Evolutionary conservation across 805 yeast genomes (phyloP), one percentile per base, ranked within the genome.

Genomic region (Saturnispora quitensis): DNA sequence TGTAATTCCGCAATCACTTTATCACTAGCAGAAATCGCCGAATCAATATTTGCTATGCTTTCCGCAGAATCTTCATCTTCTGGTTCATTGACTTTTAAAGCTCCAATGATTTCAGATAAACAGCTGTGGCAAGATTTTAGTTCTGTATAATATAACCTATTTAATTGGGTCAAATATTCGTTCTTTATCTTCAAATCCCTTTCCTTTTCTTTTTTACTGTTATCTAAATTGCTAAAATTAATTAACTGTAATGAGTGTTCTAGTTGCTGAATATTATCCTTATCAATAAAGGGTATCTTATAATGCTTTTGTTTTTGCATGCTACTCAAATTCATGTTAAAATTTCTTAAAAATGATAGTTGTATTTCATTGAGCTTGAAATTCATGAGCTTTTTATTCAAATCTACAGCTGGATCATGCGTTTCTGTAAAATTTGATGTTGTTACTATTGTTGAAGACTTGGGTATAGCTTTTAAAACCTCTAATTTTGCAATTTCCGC

Each of bases 181-280:
- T 64, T 69, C 51, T 69, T 70, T 10, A 60, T 43, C 38, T 61
- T 62, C 15, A 63, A 59, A 18, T 68, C 70, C 20, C 62, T 56
- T 2, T 47, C 45, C 28, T 43, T 50, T 50, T 25, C 55, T 58
- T 9, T 44, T 17, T 40, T 40, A 24, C n/a, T 40, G 25, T 22
- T 17, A 40, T 46, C 56, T 47, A 38, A 59, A 43, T 62, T 65
- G 36, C 61, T 60, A 46, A 67, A 60, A 47, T 62, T 62, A 13
- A 67, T 51, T 24, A 65, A 36, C 46, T 65, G 69, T 13, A 67
- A 50, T 15, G 62, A 56, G 45, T 67, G 70, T 42, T 67, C 69
- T 12, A 65, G 42, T 17, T 60, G 59, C 36, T 56, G 57, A 24
- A 67, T 63, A 43, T 55, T 52, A 7, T 60, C 59, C 15, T 60